Evolutionary conservation across 1,284 basidiomycete species (phyloP).

Genomic region (Chalciporus sp.): DNA sequence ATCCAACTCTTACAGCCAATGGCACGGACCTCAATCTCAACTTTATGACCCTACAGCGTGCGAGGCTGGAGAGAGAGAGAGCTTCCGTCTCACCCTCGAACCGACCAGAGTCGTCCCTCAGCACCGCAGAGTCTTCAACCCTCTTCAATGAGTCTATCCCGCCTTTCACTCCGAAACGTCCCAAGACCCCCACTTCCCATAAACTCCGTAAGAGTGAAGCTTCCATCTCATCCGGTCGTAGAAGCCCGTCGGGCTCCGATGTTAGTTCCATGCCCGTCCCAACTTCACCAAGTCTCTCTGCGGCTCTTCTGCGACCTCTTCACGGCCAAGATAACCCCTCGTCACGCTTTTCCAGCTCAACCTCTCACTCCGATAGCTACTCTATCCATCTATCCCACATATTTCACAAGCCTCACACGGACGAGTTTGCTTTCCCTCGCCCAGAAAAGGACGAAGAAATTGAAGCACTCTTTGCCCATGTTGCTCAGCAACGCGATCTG

Average conservation of each 20-base stretch:
- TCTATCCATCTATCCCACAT: slow-evolving; percentile 58
- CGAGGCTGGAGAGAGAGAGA: slow-evolving; percentile 55
- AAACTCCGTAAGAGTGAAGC: slow-evolving; percentile 58
- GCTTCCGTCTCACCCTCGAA: slow-evolving; percentile 38
- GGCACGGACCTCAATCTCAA: slow-evolving; percentile 72
- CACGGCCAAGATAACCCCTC: slow-evolving; percentile 56
- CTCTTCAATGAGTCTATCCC: slow-evolving; percentile 52
- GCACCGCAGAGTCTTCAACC: slow-evolving; percentile 58
- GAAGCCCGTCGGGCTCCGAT: slow-evolving; percentile 48
- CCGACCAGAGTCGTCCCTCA: slow-evolving; percentile 54
- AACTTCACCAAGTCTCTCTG: slow-evolving; percentile 36
- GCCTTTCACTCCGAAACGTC: slow-evolving; percentile 38
- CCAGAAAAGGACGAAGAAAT: slow-evolving; percentile 77
- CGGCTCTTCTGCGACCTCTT: slow-evolving; percentile 50
- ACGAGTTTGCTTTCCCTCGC: slow-evolving; percentile 74
- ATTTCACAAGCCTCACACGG: slow-evolving; percentile 52
- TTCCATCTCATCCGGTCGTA: slow-evolving; percentile 45
- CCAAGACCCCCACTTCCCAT: slow-evolving; percentile 40
- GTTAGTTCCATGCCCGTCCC: slow-evolving; percentile 45
- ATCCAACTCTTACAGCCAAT: slow-evolving; percentile 68
- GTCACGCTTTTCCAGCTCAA: slow-evolving; percentile 63
- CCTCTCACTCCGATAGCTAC: slow-evolving; percentile 52
- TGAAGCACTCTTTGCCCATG: slow-evolving; percentile 75
- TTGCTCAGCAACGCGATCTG: slow-evolving; percentile 70
- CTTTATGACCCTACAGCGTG: slow-evolving; percentile 48